A percentile compares a stretch with the other conserved stretches of the same genome.
These are phyloP conservation scores for Chlamydomonas incerta DNA, from an alignment of 139 green algal species.

Conservation along the genomic window DNA sequence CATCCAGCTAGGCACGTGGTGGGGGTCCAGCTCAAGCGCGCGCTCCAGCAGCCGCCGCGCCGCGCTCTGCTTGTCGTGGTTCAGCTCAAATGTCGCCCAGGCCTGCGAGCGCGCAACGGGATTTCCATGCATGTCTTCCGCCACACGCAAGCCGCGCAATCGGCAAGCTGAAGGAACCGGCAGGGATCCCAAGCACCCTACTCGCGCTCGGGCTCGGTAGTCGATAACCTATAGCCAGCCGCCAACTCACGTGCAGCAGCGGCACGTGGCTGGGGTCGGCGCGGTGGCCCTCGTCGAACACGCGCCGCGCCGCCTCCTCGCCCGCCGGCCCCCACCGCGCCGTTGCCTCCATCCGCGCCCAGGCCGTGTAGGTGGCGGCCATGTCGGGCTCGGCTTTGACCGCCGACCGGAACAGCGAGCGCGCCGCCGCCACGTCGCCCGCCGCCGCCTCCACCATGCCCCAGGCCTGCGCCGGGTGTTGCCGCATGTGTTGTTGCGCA, in stretches of 20 bases:
- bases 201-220: too few relatives aligned
- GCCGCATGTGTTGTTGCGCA: too few relatives aligned
- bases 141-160: too few relatives aligned
- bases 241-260: constrained; percentile 55
- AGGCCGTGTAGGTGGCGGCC: constrained; percentile 23
- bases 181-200: too few relatives aligned
- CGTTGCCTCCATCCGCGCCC: constrained; percentile 38
- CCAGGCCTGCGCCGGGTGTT: constrained; percentile 62
- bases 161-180: too few relatives aligned
- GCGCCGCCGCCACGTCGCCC: constrained; percentile 51
- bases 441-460: constrained; percentile 58
- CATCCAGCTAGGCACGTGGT: constrained; percentile 63
- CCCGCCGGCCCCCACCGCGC: neutral
- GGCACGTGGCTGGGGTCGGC: constrained; percentile 44
- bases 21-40: constrained; percentile 59
- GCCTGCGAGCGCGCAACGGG: constrained; percentile 52
- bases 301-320: constrained; percentile 23
- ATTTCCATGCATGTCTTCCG: too few relatives aligned
- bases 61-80: constrained; percentile 51
- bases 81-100: constrained; percentile 65
- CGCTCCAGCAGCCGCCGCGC: constrained; percentile 59
- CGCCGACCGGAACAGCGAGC: constrained; percentile 49
- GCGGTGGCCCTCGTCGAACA: constrained; percentile 55
- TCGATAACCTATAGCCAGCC: too few relatives aligned
- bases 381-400: constrained; percentile 22